Percentiles rank a stretch among this genome's conserved stretches.
Conservation (phyloP, 1,284 basidiomycete species). For the Puccinia novopanici region DNA sequence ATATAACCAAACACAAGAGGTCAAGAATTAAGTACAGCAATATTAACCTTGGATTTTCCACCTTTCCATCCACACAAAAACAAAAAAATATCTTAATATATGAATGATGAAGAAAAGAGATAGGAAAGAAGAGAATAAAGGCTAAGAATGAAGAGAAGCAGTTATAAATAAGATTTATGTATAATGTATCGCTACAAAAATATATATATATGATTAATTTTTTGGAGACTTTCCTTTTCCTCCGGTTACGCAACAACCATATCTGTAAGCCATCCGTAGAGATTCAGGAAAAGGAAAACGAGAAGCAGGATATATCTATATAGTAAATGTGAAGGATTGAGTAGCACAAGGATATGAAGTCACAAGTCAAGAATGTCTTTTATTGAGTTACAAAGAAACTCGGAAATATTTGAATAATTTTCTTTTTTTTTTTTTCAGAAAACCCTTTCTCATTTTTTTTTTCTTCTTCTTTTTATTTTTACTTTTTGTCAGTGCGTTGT, state of each 20-base stretch:
- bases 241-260: slow-evolving; percentile 16
- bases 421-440: no score
- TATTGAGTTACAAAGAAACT: background rate
- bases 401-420: slow-evolving; percentile 9
- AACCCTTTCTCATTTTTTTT: background rate
- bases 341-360: no score
- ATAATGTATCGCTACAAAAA: no score
- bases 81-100: background rate
- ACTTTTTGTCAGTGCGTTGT: no score
- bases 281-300: slow-evolving; percentile 6
- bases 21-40: slow-evolving; percentile 16
- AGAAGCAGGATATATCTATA: slow-evolving; percentile 13
- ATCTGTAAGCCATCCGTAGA: slow-evolving; percentile 8
- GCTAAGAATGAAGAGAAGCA: no score
- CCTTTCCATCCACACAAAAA: slow-evolving; percentile 3
- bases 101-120: background rate
- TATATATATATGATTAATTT: background rate
- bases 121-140: no score
- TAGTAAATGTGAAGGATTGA: background rate
- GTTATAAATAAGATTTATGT: background rate
- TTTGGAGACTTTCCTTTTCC: background rate
- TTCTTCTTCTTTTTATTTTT: background rate
- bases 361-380: slow-evolving; percentile 2
- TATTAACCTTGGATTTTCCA: background rate
- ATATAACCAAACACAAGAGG: background rate